These are phyloP conservation scores for Penicillium argentinense DNA, from an alignment of 495 filamentous ascomycete species.

Conservation along the genomic window DNA sequence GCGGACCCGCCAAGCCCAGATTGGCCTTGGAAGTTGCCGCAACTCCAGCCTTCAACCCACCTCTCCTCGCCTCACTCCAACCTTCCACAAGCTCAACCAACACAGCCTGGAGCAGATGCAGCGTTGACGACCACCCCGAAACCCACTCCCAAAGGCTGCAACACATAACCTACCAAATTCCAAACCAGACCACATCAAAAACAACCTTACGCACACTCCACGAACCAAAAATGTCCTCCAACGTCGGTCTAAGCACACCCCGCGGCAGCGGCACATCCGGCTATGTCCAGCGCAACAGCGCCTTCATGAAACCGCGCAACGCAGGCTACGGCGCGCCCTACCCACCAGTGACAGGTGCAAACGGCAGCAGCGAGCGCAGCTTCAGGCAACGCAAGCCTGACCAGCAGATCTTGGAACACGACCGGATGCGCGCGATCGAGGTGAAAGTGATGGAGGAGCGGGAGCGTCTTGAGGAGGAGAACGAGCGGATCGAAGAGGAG, in stretches of 20 bases:
- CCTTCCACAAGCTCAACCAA: background rate
- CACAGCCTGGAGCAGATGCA: too few species aligned
- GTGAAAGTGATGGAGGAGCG: slow-evolving; percentile 88
- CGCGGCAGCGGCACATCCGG: slow-evolving; percentile 94
- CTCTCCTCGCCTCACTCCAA: too few species aligned
- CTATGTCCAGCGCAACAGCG: slow-evolving; percentile 94
- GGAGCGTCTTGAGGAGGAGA: slow-evolving; percentile 88
- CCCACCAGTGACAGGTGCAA: slow-evolving; percentile 36
- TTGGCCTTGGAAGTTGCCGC: too few species aligned
- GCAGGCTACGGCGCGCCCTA: slow-evolving; percentile 53
- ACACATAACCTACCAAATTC: too few species aligned
- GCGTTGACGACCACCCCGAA: too few species aligned
- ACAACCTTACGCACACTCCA: slow-evolving; percentile 1
- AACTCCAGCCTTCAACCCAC: too few species aligned
- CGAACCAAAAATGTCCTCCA: slow-evolving; percentile 73
- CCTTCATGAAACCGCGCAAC: slow-evolving; percentile 77
- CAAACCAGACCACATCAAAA: background rate
- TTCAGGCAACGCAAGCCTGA: slow-evolving; percentile 89
- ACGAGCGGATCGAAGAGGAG: slow-evolving; percentile 42
- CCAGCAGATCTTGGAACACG: slow-evolving; percentile 89
- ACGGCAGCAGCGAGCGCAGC: slow-evolving; percentile 37
- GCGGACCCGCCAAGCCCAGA: too few species aligned
- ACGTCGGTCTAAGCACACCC: slow-evolving; percentile 95
- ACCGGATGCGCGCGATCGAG: slow-evolving; percentile 83
- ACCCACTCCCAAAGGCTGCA: too few species aligned